Conservation (phyloP, 495 filamentous ascomycete genomes). For the Neurospora sp. region DNA sequence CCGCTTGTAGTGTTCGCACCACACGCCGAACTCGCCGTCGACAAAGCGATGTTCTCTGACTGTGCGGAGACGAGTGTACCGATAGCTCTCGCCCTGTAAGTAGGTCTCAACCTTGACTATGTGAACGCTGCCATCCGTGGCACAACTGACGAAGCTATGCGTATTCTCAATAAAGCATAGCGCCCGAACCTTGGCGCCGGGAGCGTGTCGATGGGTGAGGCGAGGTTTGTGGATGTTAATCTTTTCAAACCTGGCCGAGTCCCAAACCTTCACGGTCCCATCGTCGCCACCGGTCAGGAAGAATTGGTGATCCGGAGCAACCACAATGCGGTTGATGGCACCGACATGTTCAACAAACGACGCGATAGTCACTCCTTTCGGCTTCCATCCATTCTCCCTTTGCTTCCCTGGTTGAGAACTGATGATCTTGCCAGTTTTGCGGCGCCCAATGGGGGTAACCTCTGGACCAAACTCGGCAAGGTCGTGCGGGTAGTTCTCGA, state of each 20-base stretch:
- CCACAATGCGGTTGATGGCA: slow-evolving; percentile 70
- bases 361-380: slow-evolving; percentile 72
- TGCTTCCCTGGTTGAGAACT: slow-evolving; percentile 28
- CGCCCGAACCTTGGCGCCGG: slow-evolving; percentile 61
- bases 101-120: slow-evolving; percentile 77
- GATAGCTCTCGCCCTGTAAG: slow-evolving; percentile 44
- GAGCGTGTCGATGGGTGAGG: slow-evolving; percentile 71
- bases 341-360: slow-evolving; percentile 81
- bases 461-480: slow-evolving; percentile 68
- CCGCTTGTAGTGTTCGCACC: slow-evolving; percentile 84
- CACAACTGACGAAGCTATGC: slow-evolving; percentile 82
- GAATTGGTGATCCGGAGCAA: slow-evolving; percentile 87
- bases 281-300: slow-evolving; percentile 93
- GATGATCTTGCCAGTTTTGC: slow-evolving; percentile 46
- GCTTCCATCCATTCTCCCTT: slow-evolving; percentile 60
- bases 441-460: slow-evolving; percentile 59
- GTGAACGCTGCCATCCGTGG: slow-evolving; percentile 82
- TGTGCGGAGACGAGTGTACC: slow-evolving; percentile 67
- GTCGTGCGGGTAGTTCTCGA: slow-evolving; percentile 84
- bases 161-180: slow-evolving; percentile 90
- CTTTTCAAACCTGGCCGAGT: slow-evolving; percentile 76
- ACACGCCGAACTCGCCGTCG: slow-evolving; percentile 66
- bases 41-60: slow-evolving; percentile 76
- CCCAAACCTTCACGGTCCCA: slow-evolving; percentile 88
- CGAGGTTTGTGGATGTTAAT: slow-evolving; percentile 80